Conservation (phyloP, 208 protist species). For the Wallacemonas sp. region DNA sequence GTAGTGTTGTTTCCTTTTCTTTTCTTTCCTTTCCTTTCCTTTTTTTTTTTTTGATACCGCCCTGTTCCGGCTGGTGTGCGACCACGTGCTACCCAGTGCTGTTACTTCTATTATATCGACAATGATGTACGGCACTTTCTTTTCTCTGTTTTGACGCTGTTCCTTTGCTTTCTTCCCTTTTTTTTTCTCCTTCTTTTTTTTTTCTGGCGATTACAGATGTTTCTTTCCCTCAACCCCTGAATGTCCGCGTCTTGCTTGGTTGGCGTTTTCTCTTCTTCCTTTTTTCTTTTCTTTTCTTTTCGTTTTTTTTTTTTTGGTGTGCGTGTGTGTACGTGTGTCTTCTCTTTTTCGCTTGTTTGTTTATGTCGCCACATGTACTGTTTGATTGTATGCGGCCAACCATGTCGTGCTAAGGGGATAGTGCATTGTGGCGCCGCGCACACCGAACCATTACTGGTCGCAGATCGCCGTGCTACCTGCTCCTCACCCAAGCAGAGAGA, state of each 20-base stretch:
- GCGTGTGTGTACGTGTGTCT: neutral
- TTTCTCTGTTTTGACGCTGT: neutral
- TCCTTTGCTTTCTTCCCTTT: constrained; percentile 2
- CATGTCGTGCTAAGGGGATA: too few species aligned
- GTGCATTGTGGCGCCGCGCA: too few species aligned
- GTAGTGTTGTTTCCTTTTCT: neutral
- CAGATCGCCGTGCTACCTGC: too few species aligned
- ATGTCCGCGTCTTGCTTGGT: neutral
- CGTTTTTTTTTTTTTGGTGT: neutral
- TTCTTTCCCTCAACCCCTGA: neutral
- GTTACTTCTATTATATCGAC: constrained; percentile 11
- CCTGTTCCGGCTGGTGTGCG: neutral
- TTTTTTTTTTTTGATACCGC: neutral
- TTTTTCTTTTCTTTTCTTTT: neutral
- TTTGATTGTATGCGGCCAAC: too few species aligned
- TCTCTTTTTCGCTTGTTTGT: neutral
- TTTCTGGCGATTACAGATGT: neutral
- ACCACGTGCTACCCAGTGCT: neutral
- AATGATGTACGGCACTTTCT: too few species aligned
- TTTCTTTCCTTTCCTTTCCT: neutral
- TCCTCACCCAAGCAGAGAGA: too few species aligned
- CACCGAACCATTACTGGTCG: too few species aligned
- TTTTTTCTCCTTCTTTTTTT: constrained; percentile 12
- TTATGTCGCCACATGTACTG: too few species aligned
- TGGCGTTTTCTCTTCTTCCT: neutral